A percentile compares a stretch with the other conserved stretches of the same genome.
These are phyloP conservation scores for Xylaria arbuscula DNA, from an alignment of 2,329 filamentous ascomycete genomes.

Conservation along the genomic window DNA sequence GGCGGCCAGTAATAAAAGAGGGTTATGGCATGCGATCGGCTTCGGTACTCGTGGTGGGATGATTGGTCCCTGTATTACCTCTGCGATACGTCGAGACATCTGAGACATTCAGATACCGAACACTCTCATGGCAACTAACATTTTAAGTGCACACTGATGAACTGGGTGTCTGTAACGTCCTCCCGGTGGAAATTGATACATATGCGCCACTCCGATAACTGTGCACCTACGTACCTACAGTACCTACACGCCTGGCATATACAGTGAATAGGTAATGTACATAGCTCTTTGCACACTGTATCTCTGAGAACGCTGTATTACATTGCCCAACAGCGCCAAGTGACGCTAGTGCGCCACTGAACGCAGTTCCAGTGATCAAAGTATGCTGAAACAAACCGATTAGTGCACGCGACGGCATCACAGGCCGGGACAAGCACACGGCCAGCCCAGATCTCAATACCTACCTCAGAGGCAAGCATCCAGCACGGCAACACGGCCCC, in stretches of 20 bases:
- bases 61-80: slow-evolving; percentile 37
- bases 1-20: slow-evolving; percentile 27
- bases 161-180: too few relatives aligned
- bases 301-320: not conserved
- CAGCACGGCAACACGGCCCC: slow-evolving; percentile 7
- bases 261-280: too few relatives aligned
- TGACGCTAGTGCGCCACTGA: slow-evolving; percentile 26
- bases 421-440: slow-evolving; percentile 13
- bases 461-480: too few relatives aligned
- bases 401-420: slow-evolving; percentile 29
- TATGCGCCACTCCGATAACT: not conserved
- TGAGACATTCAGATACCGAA: not conserved
- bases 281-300: not conserved
- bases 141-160: too few relatives aligned
- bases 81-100: not conserved
- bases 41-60: slow-evolving; percentile 35
- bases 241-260: too few relatives aligned
- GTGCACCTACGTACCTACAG: too few relatives aligned
- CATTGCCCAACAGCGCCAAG: slow-evolving; percentile 23
- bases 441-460: not conserved
- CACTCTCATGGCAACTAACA: too few relatives aligned
- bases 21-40: slow-evolving; percentile 15
- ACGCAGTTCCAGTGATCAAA: slow-evolving; percentile 18
- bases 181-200: too few relatives aligned
- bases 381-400: slow-evolving; percentile 36